phyloP scores from a whole-genome alignment of 2,329 filamentous ascomycete species.

The Aspergillus brunneoviolaceus region DNA sequence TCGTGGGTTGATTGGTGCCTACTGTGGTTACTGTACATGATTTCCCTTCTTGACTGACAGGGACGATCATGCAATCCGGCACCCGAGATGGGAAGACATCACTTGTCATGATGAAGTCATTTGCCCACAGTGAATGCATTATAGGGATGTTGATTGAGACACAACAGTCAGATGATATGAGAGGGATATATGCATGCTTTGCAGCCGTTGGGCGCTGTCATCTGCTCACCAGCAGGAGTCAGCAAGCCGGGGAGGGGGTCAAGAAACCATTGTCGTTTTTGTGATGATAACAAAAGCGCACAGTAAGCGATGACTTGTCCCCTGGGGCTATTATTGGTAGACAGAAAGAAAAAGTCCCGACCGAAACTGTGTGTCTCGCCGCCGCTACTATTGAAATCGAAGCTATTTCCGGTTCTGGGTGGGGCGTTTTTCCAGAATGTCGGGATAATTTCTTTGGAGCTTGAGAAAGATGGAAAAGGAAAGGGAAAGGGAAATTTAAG shows the following conservation, averaged over 20 bases:
- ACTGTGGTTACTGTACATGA: background rate
- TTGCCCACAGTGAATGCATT: background rate
- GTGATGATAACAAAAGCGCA: too few species aligned
- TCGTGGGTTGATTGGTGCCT: background rate
- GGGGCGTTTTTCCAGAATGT: slow-evolving; percentile 8
- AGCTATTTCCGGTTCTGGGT: slow-evolving; percentile 1
- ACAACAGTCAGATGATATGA: background rate
- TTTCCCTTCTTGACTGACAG: background rate
- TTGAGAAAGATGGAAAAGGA: background rate
- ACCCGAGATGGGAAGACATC: background rate
- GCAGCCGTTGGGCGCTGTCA: background rate
- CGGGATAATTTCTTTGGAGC: background rate
- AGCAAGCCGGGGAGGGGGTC: too few species aligned
- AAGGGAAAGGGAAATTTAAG: background rate
- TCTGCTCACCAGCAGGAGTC: too few species aligned
- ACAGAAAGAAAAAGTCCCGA: background rate
- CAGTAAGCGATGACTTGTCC: too few species aligned
- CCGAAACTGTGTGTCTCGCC: background rate
- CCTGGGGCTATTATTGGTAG: background rate
- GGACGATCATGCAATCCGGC: background rate
- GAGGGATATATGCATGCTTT: background rate
- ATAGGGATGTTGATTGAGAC: too few species aligned
- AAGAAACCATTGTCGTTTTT: too few species aligned
- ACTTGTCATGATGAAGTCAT: background rate
- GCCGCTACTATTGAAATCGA: slow-evolving; percentile 3